A percentile compares a stretch with the other conserved stretches of the same genome.
Evolutionary conservation across 352 stramenopile species (phyloP).

Genomic region (Pythium vanterpoolii): DNA sequence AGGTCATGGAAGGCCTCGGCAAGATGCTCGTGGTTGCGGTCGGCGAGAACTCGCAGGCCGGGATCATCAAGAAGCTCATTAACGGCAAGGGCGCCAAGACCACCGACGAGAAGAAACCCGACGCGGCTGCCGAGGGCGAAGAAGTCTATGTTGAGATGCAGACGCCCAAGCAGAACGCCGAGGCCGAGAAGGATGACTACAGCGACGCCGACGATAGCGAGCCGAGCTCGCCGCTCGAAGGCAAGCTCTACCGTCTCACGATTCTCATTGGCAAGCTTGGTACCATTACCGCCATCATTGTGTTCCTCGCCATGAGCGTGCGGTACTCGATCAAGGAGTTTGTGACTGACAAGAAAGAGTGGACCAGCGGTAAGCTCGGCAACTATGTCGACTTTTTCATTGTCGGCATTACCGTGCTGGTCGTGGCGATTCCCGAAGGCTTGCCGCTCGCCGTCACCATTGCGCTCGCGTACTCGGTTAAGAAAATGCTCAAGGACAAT

Average conservation of each 20-base stretch:
- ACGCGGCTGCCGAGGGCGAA: conserved; percentile 36
- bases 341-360: background rate
- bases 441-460: conserved; percentile 93
- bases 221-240: conserved; percentile 71
- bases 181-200: conserved; percentile 92
- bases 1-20: conserved; percentile 90
- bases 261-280: conserved; percentile 91
- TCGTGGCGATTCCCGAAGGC: conserved; percentile 94
- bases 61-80: conserved; percentile 90
- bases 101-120: conserved; percentile 47
- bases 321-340: conserved; percentile 70
- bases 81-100: conserved; percentile 60
- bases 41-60: conserved; percentile 90
- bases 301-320: conserved; percentile 78
- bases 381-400: conserved; percentile 86
- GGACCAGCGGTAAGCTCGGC: conserved; percentile 1
- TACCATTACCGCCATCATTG: conserved; percentile 61
- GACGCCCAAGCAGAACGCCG: conserved; percentile 66
- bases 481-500: conserved; percentile 98
- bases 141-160: conserved; percentile 27
- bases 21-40: conserved; percentile 94
- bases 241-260: conserved; percentile 87
- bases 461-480: conserved; percentile 93
- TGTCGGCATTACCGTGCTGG: conserved; percentile 89
- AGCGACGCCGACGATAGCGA: conserved; percentile 52